Conservation (phyloP, 2,329 filamentous ascomycete species). For the Cladosporium austrohemisphaericum region DNA sequence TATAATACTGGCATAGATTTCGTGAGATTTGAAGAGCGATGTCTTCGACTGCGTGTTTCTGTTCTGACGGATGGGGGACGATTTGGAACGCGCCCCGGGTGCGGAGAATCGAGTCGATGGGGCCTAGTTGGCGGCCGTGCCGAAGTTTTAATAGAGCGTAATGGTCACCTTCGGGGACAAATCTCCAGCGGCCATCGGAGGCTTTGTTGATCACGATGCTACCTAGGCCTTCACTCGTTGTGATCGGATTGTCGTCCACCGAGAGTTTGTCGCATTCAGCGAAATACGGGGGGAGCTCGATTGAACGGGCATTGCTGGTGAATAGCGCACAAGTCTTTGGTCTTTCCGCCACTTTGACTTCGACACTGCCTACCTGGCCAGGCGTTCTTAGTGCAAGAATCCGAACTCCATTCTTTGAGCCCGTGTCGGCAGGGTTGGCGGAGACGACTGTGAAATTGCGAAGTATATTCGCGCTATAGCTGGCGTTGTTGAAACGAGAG, state of each 20-base stretch:
- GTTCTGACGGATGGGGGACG: constrained; percentile 24
- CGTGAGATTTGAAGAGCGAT: constrained; percentile 54
- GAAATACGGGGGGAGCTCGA: constrained; percentile 22
- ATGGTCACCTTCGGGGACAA: neutral
- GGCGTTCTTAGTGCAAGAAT: constrained; percentile 50
- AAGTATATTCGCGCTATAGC: constrained; percentile 21
- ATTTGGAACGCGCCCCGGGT: constrained; percentile 46
- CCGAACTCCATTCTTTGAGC: constrained; percentile 49
- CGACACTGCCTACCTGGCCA: constrained; percentile 49
- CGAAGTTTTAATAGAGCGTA: neutral
- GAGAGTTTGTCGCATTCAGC: constrained; percentile 19
- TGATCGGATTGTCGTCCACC: constrained; percentile 17
- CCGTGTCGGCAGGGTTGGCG: constrained; percentile 52
- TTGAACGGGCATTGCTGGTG: constrained; percentile 42
- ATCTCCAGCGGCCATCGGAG: neutral
- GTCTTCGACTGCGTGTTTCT: constrained; percentile 24
- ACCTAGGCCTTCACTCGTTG: too few relatives aligned
- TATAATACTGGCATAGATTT: constrained; percentile 53
- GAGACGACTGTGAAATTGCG: constrained; percentile 47
- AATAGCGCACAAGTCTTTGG: constrained; percentile 35
- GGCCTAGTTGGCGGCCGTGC: constrained; percentile 47
- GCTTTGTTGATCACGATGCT: neutral
- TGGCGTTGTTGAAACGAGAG: constrained; percentile 19
- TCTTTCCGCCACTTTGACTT: constrained; percentile 34
- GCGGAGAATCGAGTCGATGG: constrained; percentile 52